Conservation (phyloP, 345 rosid genomes). For the Boechera divaricarpa region DNA sequence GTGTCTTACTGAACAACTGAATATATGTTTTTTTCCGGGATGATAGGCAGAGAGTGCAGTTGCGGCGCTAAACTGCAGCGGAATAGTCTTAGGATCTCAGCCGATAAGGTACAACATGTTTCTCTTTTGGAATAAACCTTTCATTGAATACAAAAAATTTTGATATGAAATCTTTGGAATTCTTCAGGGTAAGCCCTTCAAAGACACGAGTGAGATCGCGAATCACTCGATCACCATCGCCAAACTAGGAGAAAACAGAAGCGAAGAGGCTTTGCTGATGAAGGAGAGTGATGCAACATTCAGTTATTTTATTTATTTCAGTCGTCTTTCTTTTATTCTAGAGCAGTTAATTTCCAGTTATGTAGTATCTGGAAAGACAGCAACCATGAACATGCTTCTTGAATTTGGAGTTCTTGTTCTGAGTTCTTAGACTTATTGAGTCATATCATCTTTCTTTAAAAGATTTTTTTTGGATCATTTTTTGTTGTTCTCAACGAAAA, state of each 20-base stretch:
- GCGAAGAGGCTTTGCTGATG: slow-evolving; percentile 8
- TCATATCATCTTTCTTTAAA: neutral
- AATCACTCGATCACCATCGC: slow-evolving; percentile 45
- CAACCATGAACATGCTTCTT: slow-evolving; percentile 37
- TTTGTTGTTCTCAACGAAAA: neutral
- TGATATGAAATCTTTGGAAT: neutral
- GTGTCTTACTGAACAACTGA: slow-evolving; percentile 18
- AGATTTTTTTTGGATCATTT: neutral
- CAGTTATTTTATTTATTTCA: neutral
- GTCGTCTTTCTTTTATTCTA: neutral
- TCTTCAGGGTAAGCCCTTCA: slow-evolving; percentile 77
- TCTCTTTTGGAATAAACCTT: neutral
- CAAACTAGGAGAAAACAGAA: slow-evolving; percentile 24
- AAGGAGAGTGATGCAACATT: slow-evolving; percentile 35
- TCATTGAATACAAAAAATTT: neutral
- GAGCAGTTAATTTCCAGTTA: slow-evolving; percentile 30
- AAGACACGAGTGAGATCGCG: slow-evolving; percentile 84
- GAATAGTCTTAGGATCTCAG: slow-evolving; percentile 73
- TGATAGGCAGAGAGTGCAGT: slow-evolving; percentile 87
- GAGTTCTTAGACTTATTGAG: slow-evolving; percentile 23
- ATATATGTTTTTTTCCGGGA: slow-evolving; percentile 15
- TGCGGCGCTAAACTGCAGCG: slow-evolving; percentile 72
- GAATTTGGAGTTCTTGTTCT: slow-evolving; percentile 35
- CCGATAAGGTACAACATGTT: slow-evolving; percentile 60
- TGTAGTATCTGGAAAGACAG: slow-evolving; percentile 26